These are phyloP conservation scores for Syzygium syzygioides DNA, from an alignment of 441 rosid species.

Conservation along the genomic window DNA sequence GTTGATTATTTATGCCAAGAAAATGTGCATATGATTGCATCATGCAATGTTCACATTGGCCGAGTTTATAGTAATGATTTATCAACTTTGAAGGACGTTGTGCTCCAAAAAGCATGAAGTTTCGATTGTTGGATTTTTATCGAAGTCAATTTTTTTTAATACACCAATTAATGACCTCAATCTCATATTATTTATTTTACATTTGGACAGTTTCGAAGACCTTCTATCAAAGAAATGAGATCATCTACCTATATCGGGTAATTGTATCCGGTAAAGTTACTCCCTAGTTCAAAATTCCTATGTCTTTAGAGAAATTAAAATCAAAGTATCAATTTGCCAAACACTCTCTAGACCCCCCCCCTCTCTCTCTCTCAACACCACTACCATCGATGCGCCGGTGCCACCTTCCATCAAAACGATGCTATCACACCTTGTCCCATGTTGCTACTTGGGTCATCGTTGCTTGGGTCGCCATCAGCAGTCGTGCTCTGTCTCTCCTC, in stretches of 20 bases:
- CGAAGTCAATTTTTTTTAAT: neutral
- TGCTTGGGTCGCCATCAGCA: neutral
- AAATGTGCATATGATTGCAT: neutral
- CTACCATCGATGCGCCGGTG: neutral
- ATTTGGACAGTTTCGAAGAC: neutral
- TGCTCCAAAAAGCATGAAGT: neutral
- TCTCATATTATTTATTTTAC: neutral
- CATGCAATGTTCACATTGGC: neutral
- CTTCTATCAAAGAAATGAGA: neutral
- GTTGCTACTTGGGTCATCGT: neutral
- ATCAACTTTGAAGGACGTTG: neutral
- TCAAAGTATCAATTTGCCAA: neutral
- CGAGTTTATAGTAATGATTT: neutral
- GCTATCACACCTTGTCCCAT: neutral
- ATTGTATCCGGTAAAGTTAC: neutral
- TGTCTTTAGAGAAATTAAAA: neutral
- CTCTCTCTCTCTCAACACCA: neutral
- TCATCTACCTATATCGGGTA: neutral
- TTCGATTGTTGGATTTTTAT: neutral
- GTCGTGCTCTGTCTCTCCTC: neutral
- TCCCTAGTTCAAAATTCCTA: neutral
- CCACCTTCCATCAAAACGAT: neutral
- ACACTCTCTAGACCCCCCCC: neutral
- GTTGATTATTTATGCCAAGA: neutral
- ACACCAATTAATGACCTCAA: neutral